Evolutionary conservation across 116 monocot genomes (phyloP).

Genomic region (Posidonia oceanica): DNA sequence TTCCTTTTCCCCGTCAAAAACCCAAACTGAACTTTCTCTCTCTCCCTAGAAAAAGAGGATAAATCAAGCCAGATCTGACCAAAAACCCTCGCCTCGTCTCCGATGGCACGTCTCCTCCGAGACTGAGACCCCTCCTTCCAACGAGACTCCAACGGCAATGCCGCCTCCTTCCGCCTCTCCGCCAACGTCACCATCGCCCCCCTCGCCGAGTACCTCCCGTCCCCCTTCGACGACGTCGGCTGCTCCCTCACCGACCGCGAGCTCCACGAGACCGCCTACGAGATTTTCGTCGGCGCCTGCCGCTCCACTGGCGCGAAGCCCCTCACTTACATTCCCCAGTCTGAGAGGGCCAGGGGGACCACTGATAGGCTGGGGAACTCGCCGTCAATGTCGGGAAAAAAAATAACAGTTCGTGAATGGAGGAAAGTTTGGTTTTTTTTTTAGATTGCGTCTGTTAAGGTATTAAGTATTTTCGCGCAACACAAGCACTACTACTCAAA

Average conservation of each 20-base stretch:
- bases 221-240: conserved; percentile 53
- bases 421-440: no score
- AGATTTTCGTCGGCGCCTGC: conserved; percentile 72
- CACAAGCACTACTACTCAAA: no score
- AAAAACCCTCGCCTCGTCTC: neutral
- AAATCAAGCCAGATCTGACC: neutral
- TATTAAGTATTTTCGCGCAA: no score
- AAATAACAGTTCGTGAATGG: no score
- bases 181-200: neutral
- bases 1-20: no score
- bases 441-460: no score
- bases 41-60: neutral
- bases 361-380: neutral
- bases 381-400: neutral
- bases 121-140: neutral
- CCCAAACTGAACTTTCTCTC: neutral
- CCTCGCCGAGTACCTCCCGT: conserved; percentile 19
- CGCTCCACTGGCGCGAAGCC: conserved; percentile 55
- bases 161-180: neutral
- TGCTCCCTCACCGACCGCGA: conserved; percentile 31
- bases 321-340: conserved; percentile 54
- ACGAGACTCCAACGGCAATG: conserved; percentile 4
- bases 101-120: conserved; percentile 2
- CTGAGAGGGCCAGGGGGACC: conserved; percentile 9
- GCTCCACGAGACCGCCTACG: conserved; percentile 69